Base-by-base conservation (phyloP, 257 asterid species). In the Capsicum pubescens region DNA sequence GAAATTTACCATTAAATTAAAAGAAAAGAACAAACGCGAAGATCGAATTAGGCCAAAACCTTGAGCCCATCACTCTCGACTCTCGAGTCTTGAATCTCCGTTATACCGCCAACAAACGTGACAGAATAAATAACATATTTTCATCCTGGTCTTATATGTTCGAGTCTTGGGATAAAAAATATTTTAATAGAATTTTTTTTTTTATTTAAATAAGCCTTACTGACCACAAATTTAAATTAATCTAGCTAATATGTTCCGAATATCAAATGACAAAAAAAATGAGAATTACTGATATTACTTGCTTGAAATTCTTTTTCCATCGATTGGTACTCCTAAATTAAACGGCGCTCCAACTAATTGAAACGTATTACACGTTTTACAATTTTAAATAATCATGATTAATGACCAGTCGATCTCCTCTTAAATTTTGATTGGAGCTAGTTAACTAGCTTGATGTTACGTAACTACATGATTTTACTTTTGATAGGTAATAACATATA, bases 381-480 rank as follows among this genome's bases (percentile, higher is more conserved):
- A 74, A 21, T 21, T 76, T 74, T 0, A 1, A 12, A 1, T 2
- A 26, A 7, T 68, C 54, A 36, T 8, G 52, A 44, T 17, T 42
- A 21, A 21, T 50, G 1, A 6, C 46, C 39, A 50, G 21, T 52
- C 21, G 61, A 74, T 32, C 16, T 21, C 42, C n/a, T 71, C 58
- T 71, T 71, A 71, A 70, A 19, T 72, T 72, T 11, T 1, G 2
- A 46, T 64, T 64, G 0, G 3, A 11, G 32, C 61, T 56, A 21
- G 39, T 21, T 72, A 59, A 59, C n/a, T n/a, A 19, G 59, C n/a
- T 71, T 72, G 80, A 19, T 72, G 80, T 48, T 48, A 48, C 42
- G 17, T 48, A 19, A 74, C 60, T 12, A 19, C 2, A 8, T 74
- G 19, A 67, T 69, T 74, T 74, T 48, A 19, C 44, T n/a, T 19